Base-by-base conservation (phyloP, 225 moss, liverwort and hornwort species). In the Thuidium tamariscinum region DNA sequence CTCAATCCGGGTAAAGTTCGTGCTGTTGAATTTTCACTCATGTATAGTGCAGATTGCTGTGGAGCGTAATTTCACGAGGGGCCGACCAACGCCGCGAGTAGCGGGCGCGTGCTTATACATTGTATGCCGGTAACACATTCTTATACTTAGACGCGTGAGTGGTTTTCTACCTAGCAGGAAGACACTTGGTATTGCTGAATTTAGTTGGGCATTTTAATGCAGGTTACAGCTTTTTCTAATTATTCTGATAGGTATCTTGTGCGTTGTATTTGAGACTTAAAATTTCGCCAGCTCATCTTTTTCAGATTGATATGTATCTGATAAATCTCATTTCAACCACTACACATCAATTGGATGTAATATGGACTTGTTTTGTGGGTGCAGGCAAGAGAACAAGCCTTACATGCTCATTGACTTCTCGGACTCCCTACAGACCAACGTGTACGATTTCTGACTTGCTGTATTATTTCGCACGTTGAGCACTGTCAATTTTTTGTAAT, bases 331-430 rank as follows among this genome's bases (percentile, higher is more conserved):
- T 56, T 87, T 65, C 41, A 84, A 77, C 25, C 51, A 59, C 23
- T 42, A 27, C 59, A 16, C 16, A 81, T 63, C 60, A 71, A 26
- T 80, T 80, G 65, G 68, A 80, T 61, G 72, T 81, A 69, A 82
- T 73, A 37, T 86, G 29, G 29, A 65, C 49, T 80, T 69, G 34
- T 77, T 48, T 75, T 71, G 67, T 79, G 93, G 75, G 60, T 94
- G 90, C 97, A 99, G 99, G 92, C 97, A 99, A 89, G 97, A 95
- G 90, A 97, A 95, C 85, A 97, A 97, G 83, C 99, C 99, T n/a
- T 97, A 96, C 84, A 99, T 99, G 99, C 97, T 99, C 72, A 99
- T 99, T 90, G 99, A 99, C 90, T 99, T 99, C 89, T 99, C 99
- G 68, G 99, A 99, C 90, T 93, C 94, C 75, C 90, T 99, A 81